A percentile compares a stretch with the other conserved stretches of the same genome.
Conservation (phyloP, 768 basidiomycete genomes). For the Tulasnella sp. region DNA sequence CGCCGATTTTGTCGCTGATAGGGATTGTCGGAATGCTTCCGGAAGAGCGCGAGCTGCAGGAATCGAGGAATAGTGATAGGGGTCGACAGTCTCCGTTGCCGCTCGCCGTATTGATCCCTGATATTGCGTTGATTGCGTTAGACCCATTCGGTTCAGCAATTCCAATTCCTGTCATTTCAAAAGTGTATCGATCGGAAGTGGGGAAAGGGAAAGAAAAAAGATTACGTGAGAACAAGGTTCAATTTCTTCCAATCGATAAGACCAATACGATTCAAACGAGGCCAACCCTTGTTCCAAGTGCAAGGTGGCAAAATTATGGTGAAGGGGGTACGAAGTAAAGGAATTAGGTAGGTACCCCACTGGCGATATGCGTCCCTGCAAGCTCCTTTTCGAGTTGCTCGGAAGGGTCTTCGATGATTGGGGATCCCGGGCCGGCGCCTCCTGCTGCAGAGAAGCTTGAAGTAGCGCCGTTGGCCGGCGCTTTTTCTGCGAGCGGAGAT, state of each 20-base stretch:
- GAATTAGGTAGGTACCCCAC: constrained; percentile 17
- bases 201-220: constrained; percentile 30
- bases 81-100: not conserved
- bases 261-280: not conserved
- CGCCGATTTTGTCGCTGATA: not conserved
- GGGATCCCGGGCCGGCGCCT: constrained; percentile 36
- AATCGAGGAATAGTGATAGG: not conserved
- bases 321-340: constrained; percentile 1
- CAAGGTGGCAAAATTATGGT: not conserved
- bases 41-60: not conserved
- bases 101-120: not conserved
- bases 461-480: constrained; percentile 60
- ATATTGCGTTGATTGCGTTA: not conserved
- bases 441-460: constrained; percentile 56
- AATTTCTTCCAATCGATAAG: constrained; percentile 11
- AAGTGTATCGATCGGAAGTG: constrained; percentile 29
- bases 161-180: constrained; percentile 30
- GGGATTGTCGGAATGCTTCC: not conserved
- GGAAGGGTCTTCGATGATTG: constrained; percentile 80
- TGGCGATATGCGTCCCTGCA: constrained; percentile 44
- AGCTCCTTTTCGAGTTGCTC: constrained; percentile 82
- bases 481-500: constrained; percentile 65
- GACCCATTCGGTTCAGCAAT: constrained; percentile 26
- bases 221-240: constrained; percentile 26
- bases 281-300: not conserved